Evolutionary conservation across 768 basidiomycete genomes (phyloP), one percentile per base, ranked within the genome.

Genomic region (Hypsizygus marmoreus): DNA sequence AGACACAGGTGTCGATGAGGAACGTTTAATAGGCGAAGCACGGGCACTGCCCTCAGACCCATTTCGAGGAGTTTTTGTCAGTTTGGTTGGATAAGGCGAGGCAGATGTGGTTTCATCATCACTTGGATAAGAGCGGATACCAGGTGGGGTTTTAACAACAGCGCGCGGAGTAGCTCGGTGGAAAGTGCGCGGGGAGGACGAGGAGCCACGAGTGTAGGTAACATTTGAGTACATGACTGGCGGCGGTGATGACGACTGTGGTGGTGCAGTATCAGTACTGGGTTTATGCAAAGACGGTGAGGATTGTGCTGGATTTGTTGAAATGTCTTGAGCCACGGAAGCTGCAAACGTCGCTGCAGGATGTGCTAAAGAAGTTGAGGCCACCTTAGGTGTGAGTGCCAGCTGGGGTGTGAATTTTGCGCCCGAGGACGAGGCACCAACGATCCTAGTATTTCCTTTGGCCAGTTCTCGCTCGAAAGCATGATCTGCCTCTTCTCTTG

Each of bases 401-500:
- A 3, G 23, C 43, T n/a, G 37, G 26, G 43, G 37, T 34, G 23
- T 32, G 41, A 38, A 22, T n/a, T 35, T 32, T 39, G 26, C 14
- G 23, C 39, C 34, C 26, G 17, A 35, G 29, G 35, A n/a, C 26
- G 11, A 14, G 40, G 42, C 42, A 34, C 47, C 49, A 13, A 71
- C 56, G 35, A 64, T 47, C 25, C 56, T 64, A 6, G 63, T 65
- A 31, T 57, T 55, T 38, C 72, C 70, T 35, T 51, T 59, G 4
- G 47, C 43, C 22, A 47, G 41, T 31, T 59, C 68, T 40, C 60
- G 49, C 3, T 51, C 37, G 53, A 71, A 74, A 34, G 56, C 58
- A 5, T 54, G 50, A 16, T 33, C 26, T 1, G 80, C 80, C 49
- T 79, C 71, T 22, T 64, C 71, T 49, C 72, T 54, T 3, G 73